Conservation (phyloP, 1,284 basidiomycete species). For the Apiotrichum domesticum region DNA sequence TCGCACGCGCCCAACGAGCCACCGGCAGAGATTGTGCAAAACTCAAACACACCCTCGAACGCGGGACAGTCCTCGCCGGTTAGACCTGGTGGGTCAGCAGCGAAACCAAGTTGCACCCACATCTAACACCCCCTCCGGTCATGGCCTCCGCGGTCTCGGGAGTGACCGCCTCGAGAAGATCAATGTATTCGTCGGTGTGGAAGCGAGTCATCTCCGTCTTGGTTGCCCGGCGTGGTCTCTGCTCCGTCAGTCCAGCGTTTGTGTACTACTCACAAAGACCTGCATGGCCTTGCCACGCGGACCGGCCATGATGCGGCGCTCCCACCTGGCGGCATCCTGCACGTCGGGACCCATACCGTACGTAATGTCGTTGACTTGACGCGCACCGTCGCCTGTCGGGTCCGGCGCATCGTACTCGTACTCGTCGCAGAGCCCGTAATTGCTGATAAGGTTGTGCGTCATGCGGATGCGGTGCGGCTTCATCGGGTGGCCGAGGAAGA, state of each 20-base stretch:
- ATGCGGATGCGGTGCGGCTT: conserved; percentile 91
- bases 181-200: conserved; percentile 96
- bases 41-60: conserved; percentile 95
- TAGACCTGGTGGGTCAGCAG: conserved; percentile 54
- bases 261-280: conserved; percentile 60
- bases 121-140: conserved; percentile 74
- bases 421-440: conserved; percentile 65
- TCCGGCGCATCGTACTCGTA: conserved; percentile 25
- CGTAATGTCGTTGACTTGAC: conserved; percentile 24
- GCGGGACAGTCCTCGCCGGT: conserved; percentile 93
- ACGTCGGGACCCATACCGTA: conserved; percentile 16
- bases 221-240: conserved; percentile 75
- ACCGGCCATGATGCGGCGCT: conserved; percentile 29
- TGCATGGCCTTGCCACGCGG: conserved; percentile 61
- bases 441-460: conserved; percentile 83
- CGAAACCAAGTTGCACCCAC: conserved; percentile 51
- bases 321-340: conserved; percentile 25
- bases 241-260: background rate
- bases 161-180: conserved; percentile 79
- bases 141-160: conserved; percentile 80
- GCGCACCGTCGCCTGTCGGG: conserved; percentile 22
- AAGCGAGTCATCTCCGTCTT: conserved; percentile 82
- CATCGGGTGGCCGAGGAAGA: conserved; percentile 86
- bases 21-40: conserved; percentile 92
- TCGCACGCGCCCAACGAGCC: conserved; percentile 84